Conservation (phyloP, 2,329 filamentous ascomycete species). For the Colletotrichum somersetense region DNA sequence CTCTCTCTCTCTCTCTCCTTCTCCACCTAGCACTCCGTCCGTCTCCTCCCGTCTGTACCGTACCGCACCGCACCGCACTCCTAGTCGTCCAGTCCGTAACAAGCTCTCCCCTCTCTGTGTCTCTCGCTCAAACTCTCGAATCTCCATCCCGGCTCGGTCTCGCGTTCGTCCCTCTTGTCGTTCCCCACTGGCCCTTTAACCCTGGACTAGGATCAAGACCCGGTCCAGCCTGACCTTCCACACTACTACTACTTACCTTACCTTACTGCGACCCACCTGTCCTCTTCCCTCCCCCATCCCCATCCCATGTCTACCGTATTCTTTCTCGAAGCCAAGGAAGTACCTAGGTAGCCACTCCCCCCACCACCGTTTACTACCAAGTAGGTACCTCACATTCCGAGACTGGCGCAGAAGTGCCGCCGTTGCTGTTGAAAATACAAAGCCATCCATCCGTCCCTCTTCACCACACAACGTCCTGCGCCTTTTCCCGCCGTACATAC, state of each 20-base stretch:
- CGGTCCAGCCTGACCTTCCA: constrained; percentile 38
- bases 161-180: constrained; percentile 40
- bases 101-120: constrained; percentile 8
- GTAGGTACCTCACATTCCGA: constrained; percentile 31
- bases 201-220: constrained; percentile 31
- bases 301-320: constrained; percentile 41
- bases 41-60: constrained; percentile 5
- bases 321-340: constrained; percentile 43
- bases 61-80: neutral
- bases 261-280: constrained; percentile 19
- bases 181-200: constrained; percentile 32
- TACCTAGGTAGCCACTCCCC: constrained; percentile 14
- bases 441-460: constrained; percentile 23
- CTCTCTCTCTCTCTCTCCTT: constrained; percentile 11
- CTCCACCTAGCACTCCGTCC: constrained; percentile 17
- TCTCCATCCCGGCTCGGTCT: constrained; percentile 36
- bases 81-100: constrained; percentile 2
- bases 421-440: constrained; percentile 39
- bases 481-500: constrained; percentile 25
- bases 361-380: constrained; percentile 37
- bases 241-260: constrained; percentile 16
- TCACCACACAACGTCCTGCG: constrained; percentile 32
- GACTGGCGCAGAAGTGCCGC: constrained; percentile 38
- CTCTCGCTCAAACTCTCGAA: constrained; percentile 32
- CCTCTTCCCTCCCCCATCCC: constrained; percentile 12